A percentile compares a stretch with the other conserved stretches of the same genome.
These are phyloP conservation scores for Solanum neorickii DNA, from an alignment of 257 asterid genomes.

Conservation along the genomic window DNA sequence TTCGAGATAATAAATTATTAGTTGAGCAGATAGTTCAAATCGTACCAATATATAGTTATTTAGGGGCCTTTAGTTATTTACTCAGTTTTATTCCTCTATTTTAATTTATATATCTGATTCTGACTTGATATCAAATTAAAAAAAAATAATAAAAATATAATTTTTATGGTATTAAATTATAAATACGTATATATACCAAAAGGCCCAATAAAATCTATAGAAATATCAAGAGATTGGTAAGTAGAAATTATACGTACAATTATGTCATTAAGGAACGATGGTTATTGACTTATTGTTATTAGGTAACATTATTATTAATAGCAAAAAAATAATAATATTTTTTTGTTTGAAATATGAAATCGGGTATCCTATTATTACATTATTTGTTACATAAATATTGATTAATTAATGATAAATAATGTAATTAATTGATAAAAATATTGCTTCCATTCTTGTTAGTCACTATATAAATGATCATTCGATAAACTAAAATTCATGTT, in stretches of 20 bases:
- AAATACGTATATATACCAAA: no score
- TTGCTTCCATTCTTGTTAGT: not conserved
- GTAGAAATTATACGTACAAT: not conserved
- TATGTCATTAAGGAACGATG: not conserved
- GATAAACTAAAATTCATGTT: no score
- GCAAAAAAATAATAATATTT: no score
- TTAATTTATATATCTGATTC: no score
- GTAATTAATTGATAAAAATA: no score
- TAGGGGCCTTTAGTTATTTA: not conserved
- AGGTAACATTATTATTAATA: not conserved
- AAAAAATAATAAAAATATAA: no score
- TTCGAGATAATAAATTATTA: not conserved
- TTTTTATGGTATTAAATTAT: no score
- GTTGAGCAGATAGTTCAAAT: not conserved
- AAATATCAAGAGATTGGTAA: not conserved
- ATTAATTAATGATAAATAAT: no score
- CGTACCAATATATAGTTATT: not conserved
- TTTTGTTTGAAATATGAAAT: no score
- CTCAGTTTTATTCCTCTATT: not conserved
- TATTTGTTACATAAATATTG: no score
- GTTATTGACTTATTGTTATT: not conserved
- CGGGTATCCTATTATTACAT: not conserved
- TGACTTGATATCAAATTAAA: fast-evolving
- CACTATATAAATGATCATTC: not conserved
- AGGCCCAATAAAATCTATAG: not conserved